These are phyloP conservation scores for Amauroascus niger DNA, from an alignment of 2,329 filamentous ascomycete genomes.

Conservation along the genomic window DNA sequence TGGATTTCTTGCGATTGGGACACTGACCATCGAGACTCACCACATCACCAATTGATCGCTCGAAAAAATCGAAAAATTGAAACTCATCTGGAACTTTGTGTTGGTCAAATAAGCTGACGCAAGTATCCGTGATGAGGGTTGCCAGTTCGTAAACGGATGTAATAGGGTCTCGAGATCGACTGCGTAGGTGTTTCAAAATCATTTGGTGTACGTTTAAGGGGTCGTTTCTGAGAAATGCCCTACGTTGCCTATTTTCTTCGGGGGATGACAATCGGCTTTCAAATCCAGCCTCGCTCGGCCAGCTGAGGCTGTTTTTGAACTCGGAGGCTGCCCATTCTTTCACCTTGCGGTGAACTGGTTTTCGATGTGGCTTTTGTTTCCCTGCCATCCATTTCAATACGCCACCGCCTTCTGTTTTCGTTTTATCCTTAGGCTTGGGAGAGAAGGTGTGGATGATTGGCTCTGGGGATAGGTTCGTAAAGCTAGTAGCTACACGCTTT, in stretches of 20 bases:
- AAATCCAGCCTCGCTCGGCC: neutral
- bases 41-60: slow-evolving; percentile 49
- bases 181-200: slow-evolving; percentile 49
- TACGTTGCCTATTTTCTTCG: neutral
- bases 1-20: neutral
- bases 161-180: slow-evolving; percentile 41
- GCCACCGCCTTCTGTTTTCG: neutral
- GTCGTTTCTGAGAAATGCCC: slow-evolving; percentile 23
- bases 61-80: slow-evolving; percentile 60
- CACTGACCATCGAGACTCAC: slow-evolving; percentile 4
- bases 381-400: neutral
- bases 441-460: no score
- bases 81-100: slow-evolving; percentile 37
- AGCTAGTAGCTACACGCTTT: neutral
- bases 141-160: slow-evolving; percentile 54
- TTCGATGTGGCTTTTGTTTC: no score
- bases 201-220: slow-evolving; percentile 53
- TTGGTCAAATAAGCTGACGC: slow-evolving; percentile 52
- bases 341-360: no score
- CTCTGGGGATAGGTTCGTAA: no score
- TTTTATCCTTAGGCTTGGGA: neutral
- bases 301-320: no score
- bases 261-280: neutral
- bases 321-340: no score
- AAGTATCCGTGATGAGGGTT: slow-evolving; percentile 51